Base-by-base conservation (phyloP, 805 yeast species). In the Vanderwaltozyma tropicalis region DNA sequence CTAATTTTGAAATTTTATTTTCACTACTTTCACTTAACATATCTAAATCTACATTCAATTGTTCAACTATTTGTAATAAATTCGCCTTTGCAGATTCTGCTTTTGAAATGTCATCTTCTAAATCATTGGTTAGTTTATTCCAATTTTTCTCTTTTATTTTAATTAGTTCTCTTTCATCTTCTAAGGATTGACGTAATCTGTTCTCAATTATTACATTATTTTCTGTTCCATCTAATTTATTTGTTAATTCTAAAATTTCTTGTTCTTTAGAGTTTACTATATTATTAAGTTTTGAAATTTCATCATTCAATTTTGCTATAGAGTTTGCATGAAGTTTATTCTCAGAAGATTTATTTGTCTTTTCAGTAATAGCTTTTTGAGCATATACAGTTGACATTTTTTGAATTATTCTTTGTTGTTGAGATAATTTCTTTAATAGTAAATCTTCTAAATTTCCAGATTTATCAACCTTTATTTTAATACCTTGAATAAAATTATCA, bases 1-100 rank as follows among this genome's bases (percentile, higher is more conserved):
- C 42, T 12, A 52, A 42, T 38, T 52, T 48, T 19, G 49, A 57
- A 9, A 55, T 39, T 19, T 51, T 55, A 34, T 56, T 59, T 11
- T 52, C 53, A 28, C 48, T 43, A 20, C 49, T 50, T 36, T 41
- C 47, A 32, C 43, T 44, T 47, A 52, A 52, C 28, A 33, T 38
- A 11, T 43, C 42, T 14, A 47, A 28, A 14, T 53, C 43, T 7
- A 42, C 39, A 39, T 55, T 62, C 17, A 45, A 37, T 12, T 40
- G 35, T 20, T 43, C 41, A 11, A 42, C 41, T 9, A 40, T 35
- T 11, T 34, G 21, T 22, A 34, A 17, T 19, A 38, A 28, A 16
- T 31, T 15, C 12, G 18, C 21, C 3, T 31, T 32, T 10, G 18
- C 20, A 5, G 18, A 21, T 26, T 30, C 19, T 3, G 13, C 12